phyloP scores from a whole-genome alignment of 208 protist genomes.

The Leishmania tropica region DNA sequence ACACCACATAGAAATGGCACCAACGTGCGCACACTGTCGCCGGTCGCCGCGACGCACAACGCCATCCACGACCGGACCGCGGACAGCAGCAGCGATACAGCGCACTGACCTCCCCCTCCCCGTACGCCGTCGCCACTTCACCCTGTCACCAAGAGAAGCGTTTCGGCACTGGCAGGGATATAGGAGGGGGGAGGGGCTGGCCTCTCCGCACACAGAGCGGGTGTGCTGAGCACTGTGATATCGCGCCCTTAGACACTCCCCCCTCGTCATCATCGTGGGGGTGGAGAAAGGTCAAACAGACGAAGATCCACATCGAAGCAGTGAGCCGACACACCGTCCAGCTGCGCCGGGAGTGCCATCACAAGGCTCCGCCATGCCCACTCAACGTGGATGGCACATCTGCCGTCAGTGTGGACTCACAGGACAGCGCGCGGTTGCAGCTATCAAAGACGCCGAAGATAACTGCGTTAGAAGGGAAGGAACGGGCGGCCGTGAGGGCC shows the following conservation, averaged over 20 bases:
- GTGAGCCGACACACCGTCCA: background rate
- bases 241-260: background rate
- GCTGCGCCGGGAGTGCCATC: background rate
- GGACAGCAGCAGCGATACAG: background rate
- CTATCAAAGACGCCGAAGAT: constrained; percentile 72
- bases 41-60: background rate
- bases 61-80: background rate
- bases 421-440: constrained; percentile 25
- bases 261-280: background rate
- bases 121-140: background rate
- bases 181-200: background rate
- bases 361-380: background rate
- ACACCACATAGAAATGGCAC: too few relatives aligned
- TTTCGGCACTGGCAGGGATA: background rate
- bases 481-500: constrained; percentile 67
- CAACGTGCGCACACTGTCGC: too few relatives aligned
- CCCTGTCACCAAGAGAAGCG: background rate
- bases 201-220: background rate
- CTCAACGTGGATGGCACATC: background rate
- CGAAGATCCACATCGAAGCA: background rate
- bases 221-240: background rate
- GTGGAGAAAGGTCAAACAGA: background rate
- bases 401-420: background rate
- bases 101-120: background rate
- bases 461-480: constrained; percentile 86